Evolutionary conservation across 495 filamentous ascomycete genomes (phyloP), one percentile per base, ranked within the genome.

Genomic region (Baudoinia panamericana): DNA sequence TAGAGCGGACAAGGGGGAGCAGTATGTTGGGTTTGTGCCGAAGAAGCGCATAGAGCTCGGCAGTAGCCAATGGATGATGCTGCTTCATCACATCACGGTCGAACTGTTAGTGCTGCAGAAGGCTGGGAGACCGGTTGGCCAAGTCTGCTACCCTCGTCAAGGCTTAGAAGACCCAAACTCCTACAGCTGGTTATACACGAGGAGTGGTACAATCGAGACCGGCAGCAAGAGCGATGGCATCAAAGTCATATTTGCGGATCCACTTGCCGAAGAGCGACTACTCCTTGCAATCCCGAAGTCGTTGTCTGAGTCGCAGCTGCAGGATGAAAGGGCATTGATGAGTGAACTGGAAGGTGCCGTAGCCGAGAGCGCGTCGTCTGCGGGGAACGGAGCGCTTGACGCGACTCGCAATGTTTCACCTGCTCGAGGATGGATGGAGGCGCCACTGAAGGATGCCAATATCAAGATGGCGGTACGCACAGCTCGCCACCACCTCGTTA

Each of bases 381-480:
- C n/a, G n/a, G n/a, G n/a, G n/a, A n/a, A n/a, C n/a, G n/a, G n/a
- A n/a, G n/a, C n/a, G n/a, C n/a, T n/a, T n/a, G n/a, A n/a, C n/a
- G n/a, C n/a, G n/a, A n/a, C n/a, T n/a, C n/a, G n/a, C n/a, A n/a
- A n/a, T n/a, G n/a, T 29, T 16, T 19, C 26, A 29, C 20, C 10
- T 27, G 50, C 50, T 17, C n/a, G n/a, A n/a, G n/a, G n/a, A n/a
- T 81, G 74, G 76, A 65, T 67, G 43, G 33, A 60, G 15, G 60
- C 77, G 4, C 58, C 72, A 6, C 47, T 92, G 28, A 55, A 57
- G 11, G 69, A 84, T 42, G 65, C 66, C 3, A 55, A 58, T 7
- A 52, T 82, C 48, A 84, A 82, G 54, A 87, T 88, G 62, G 74
- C 47, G 11, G 37, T 30, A 30, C 37, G 39, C 30, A 25, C 2